Evolutionary conservation across 2,329 filamentous ascomycete species (phyloP).

Genomic region (Colletotrichum plurivorum): DNA sequence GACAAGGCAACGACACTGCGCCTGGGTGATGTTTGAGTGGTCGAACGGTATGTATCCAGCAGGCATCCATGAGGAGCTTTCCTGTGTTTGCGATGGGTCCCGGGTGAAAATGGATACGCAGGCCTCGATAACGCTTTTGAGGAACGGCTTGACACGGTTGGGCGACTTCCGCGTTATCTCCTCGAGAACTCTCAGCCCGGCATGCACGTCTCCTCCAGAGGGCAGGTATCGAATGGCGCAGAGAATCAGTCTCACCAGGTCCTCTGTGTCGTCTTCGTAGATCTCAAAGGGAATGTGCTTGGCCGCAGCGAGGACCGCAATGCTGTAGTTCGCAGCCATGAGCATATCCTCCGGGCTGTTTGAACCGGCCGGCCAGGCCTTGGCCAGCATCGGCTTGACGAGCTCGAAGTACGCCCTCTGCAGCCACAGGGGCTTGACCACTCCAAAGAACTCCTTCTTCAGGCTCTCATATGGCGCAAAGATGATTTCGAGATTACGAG

Average conservation of each 20-base stretch:
- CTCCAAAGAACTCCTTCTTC: constrained; percentile 57
- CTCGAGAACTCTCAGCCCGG: constrained; percentile 64
- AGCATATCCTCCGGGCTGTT: constrained; percentile 46
- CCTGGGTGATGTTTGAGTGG: constrained; percentile 21
- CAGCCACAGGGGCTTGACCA: constrained; percentile 59
- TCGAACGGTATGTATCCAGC: constrained; percentile 43
- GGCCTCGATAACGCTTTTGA: constrained; percentile 64
- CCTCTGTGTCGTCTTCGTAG: constrained; percentile 65
- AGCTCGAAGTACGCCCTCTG: constrained; percentile 66
- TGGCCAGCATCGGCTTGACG: constrained; percentile 59
- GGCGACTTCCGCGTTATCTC: constrained; percentile 63
- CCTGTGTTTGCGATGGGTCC: constrained; percentile 8
- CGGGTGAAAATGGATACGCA: constrained; percentile 53
- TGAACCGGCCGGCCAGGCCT: constrained; percentile 54
- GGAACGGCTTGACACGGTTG: constrained; percentile 61
- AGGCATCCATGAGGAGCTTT: constrained; percentile 49
- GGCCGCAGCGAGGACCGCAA: constrained; percentile 64
- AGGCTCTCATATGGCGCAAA: constrained; percentile 57
- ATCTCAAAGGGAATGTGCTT: constrained; percentile 64
- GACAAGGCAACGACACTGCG: constrained; percentile 60
- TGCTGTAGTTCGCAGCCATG: constrained; percentile 56
- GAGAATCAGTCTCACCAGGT: constrained; percentile 65
- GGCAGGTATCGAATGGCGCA: constrained; percentile 59
- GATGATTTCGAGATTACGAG: constrained; percentile 58
- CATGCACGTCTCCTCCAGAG: constrained; percentile 59